Evolutionary conservation across 2,329 filamentous ascomycete species (phyloP).

Genomic region (Diaporthe amygdali): DNA sequence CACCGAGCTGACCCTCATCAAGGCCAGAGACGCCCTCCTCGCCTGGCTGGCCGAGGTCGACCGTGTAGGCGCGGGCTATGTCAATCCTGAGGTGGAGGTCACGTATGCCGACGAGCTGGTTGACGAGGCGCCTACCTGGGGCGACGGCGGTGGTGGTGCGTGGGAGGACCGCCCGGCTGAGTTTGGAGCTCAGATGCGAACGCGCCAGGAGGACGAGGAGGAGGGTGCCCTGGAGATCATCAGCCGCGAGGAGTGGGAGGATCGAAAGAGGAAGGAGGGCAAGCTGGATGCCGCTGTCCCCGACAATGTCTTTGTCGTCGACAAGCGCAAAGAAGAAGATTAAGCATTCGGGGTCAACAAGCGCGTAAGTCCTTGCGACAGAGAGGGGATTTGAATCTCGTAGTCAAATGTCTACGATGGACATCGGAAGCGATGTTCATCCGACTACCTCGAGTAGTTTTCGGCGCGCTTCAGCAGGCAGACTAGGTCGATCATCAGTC

Average conservation of each 20-base stretch:
- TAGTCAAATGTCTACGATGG: no score
- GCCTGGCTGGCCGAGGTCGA: slow-evolving; percentile 66
- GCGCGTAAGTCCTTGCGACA: background rate
- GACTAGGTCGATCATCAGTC: background rate
- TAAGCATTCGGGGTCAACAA: background rate
- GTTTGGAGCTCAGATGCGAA: background rate
- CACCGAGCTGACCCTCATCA: slow-evolving; percentile 67
- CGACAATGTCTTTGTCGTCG: background rate
- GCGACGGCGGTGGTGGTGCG: background rate
- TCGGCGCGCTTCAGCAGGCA: no score
- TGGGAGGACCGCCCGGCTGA: background rate
- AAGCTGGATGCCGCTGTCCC: background rate
- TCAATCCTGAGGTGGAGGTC: slow-evolving; percentile 45
- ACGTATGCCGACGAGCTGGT: slow-evolving; percentile 35
- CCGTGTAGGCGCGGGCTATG: slow-evolving; percentile 37
- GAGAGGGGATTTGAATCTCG: background rate
- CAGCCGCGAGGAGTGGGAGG: slow-evolving; percentile 35
- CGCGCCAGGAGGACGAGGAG: background rate
- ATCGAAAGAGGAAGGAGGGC: slow-evolving; percentile 32
- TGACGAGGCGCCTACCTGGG: slow-evolving; percentile 24
- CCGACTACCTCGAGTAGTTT: background rate
- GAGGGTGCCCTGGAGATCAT: slow-evolving; percentile 24
- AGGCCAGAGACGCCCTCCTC: slow-evolving; percentile 58
- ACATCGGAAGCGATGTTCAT: background rate
- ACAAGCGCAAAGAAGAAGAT: background rate